Conservation (phyloP, 768 basidiomycete genomes). For the Boletus sensibilis region DNA sequence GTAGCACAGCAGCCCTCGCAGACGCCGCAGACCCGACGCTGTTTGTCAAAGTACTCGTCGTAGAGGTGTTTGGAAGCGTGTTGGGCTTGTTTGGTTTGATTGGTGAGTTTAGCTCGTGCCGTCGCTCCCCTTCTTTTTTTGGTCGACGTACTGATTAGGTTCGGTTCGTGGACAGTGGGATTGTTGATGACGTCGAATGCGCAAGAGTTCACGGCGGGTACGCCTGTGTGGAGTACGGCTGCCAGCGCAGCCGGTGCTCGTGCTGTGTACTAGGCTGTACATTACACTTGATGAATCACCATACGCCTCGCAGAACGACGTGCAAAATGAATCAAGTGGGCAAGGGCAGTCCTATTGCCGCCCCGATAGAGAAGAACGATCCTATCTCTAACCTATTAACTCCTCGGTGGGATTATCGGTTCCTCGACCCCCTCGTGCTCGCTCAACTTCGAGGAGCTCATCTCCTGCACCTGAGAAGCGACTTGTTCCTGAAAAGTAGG, state of each 20-base stretch:
- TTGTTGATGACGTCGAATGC: constrained; percentile 74
- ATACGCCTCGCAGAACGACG: not conserved
- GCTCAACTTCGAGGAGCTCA: not conserved
- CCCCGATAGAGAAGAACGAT: not conserved
- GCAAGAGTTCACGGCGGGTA: constrained; percentile 48
- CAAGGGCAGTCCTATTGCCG: not conserved
- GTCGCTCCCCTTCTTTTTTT: not conserved
- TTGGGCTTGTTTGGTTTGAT: constrained; percentile 92
- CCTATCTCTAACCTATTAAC: not conserved
- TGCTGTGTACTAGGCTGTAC: constrained; percentile 30
- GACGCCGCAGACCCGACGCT: constrained; percentile 94
- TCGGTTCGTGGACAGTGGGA: constrained; percentile 51
- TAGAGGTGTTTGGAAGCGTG: constrained; percentile 92
- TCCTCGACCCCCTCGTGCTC: not conserved
- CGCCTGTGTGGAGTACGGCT: constrained; percentile 33
- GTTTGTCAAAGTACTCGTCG: constrained; percentile 95
- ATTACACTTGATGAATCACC: not conserved
- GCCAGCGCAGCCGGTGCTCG: constrained; percentile 32
- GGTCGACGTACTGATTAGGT: not conserved
- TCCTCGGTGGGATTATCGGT: not conserved
- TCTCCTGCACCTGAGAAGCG: not conserved
- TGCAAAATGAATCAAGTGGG: not conserved
- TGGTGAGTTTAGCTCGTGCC: constrained; percentile 49
- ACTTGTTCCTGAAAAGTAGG: not conserved
- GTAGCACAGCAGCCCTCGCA: constrained; percentile 90